A percentile compares a stretch with the other conserved stretches of the same genome.
phyloP scores from a whole-genome alignment of 768 basidiomycete genomes.

The Agrocybe pediades region DNA sequence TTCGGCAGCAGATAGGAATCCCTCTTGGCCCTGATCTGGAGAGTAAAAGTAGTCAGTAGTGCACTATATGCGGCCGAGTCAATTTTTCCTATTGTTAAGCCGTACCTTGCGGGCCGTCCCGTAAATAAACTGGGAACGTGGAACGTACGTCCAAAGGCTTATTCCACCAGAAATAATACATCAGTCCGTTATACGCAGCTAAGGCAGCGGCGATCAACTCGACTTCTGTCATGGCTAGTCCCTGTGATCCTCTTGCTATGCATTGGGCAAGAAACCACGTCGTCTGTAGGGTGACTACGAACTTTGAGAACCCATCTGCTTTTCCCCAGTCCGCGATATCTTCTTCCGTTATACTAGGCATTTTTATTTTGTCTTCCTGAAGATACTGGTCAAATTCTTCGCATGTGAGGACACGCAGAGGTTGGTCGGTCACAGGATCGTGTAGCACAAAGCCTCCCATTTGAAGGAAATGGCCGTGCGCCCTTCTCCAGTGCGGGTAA shows the following conservation, averaged over 20 bases:
- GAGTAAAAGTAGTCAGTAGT: too few relatives aligned
- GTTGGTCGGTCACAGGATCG: neutral
- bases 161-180: constrained; percentile 37
- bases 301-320: constrained; percentile 29
- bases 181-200: constrained; percentile 27
- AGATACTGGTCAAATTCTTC: constrained; percentile 14
- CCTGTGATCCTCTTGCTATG: constrained; percentile 18
- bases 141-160: constrained; percentile 25
- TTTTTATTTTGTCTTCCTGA: neutral
- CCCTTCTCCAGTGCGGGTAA: neutral
- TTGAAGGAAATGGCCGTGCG: constrained; percentile 12
- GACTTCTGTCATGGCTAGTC: constrained; percentile 29
- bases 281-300: constrained; percentile 26
- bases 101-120: neutral
- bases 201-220: constrained; percentile 34
- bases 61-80: too few relatives aligned
- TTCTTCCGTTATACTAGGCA: constrained; percentile 7
- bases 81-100: too few relatives aligned
- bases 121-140: neutral
- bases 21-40: too few relatives aligned
- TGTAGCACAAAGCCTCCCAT: constrained; percentile 19
- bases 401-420: neutral
- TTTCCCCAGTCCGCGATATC: constrained; percentile 11
- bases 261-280: constrained; percentile 31
- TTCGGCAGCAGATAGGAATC: too few relatives aligned